These are phyloP conservation scores for Trichosanthes truncata DNA, from an alignment of 306 rosid genomes.

Conservation along the genomic window DNA sequence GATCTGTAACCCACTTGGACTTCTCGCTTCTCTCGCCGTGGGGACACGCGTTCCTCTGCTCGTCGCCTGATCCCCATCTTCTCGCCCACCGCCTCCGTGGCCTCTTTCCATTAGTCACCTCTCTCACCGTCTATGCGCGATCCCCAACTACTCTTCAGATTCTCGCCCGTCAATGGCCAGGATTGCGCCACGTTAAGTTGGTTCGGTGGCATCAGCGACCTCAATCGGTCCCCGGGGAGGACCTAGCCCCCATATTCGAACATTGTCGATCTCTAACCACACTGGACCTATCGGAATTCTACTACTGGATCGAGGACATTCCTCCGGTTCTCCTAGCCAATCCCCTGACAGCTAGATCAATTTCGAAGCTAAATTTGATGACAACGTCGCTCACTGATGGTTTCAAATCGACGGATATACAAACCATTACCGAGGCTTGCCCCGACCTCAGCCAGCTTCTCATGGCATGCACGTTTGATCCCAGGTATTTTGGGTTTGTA, in stretches of 20 bases:
- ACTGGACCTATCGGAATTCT: slow-evolving; percentile 72
- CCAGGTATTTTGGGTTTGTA: slow-evolving; percentile 61
- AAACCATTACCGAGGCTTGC: slow-evolving; percentile 47
- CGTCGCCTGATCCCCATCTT: slow-evolving; percentile 31
- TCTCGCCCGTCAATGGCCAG: slow-evolving; percentile 54
- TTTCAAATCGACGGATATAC: slow-evolving; percentile 48
- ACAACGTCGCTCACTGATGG: slow-evolving; percentile 66
- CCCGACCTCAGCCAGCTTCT: slow-evolving; percentile 60
- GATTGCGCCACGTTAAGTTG: slow-evolving; percentile 54
- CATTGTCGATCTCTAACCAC: slow-evolving; percentile 46
- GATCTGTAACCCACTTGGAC: slow-evolving; percentile 50
- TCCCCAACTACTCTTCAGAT: slow-evolving; percentile 44
- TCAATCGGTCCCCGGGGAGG: slow-evolving; percentile 32
- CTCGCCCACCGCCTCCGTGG: slow-evolving; percentile 51
- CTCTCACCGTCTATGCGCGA: slow-evolving; percentile 65
- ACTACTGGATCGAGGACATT: slow-evolving; percentile 84
- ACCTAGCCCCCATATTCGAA: slow-evolving; percentile 45
- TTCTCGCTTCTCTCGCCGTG: slow-evolving; percentile 61
- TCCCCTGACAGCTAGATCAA: slow-evolving; percentile 37
- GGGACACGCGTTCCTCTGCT: slow-evolving; percentile 17
- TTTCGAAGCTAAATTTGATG: slow-evolving; percentile 51
- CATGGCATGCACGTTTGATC: slow-evolving; percentile 70
- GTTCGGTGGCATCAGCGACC: slow-evolving; percentile 92
- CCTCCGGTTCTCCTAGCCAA: slow-evolving; percentile 50
- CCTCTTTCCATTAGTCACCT: slow-evolving; percentile 65